Base-by-base conservation (phyloP, 495 filamentous ascomycete species). In the Oidiodendron maius region DNA sequence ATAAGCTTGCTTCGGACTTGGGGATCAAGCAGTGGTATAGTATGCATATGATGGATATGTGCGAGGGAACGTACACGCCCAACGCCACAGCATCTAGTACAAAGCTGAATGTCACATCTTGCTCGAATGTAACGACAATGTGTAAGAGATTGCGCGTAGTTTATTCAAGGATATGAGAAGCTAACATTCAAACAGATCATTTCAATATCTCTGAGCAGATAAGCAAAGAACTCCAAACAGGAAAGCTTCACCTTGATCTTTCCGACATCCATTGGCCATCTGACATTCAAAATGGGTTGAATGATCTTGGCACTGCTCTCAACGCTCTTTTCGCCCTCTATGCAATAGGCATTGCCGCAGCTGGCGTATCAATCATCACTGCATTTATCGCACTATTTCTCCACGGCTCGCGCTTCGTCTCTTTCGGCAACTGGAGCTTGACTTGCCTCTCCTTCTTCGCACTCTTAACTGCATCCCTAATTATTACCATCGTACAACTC, bases 11-110 rank as follows among this genome's bases (percentile, higher is more conserved):
- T 1, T 54, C 64, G 4, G 52, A 70, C 2, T 69, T 81, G 4
- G 77, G 77, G 12, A 71, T 87, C 42, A 70, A 78, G n/a, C 72
- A 87, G 54, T 94, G 83, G 66, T 91, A 91, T 64, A 81, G 79
- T 34, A 57, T 82, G 17, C 84, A 91, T 56, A 58, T 88, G 42
- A 76, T 89, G 64, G 72, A 79, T 46, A 76, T 81, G 57, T 91
- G 88, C 53, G 62, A 77, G 52, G 86, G 88, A 34, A 58, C 70
- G 58, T 80, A 75, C 68, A 59, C 59, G 17, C 78, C 78, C 0
- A 71, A 71, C 50, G 70, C 68, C 6, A 83, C 79, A 1, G 57
- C 67, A 12, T 48, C 63, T 10, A 58, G 60, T 6, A 63, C 70
- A 4, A 51, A 64, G 51, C 72, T 73, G 51, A 80, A 85, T 48